A percentile compares a stretch with the other conserved stretches of the same genome.
Conservation (phyloP, 768 basidiomycete species). For the Dioszegia crocea region DNA sequence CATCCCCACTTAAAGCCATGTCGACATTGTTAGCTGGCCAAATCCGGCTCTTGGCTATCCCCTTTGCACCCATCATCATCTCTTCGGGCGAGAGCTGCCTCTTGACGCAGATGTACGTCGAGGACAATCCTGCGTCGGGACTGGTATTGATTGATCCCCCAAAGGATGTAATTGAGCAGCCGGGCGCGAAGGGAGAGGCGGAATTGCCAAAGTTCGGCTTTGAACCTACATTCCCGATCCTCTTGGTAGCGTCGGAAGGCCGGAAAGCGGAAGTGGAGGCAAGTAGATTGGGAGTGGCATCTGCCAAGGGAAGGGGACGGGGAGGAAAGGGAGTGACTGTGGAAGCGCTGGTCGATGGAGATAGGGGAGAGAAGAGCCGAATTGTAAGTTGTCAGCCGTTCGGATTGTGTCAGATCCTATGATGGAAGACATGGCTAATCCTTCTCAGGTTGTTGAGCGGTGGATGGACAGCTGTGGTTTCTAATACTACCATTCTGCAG, state of each 20-base stretch:
- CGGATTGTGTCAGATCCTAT: neutral
- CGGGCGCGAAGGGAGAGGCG: neutral
- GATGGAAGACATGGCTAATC: slow-evolving; percentile 6
- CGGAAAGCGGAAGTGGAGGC: neutral
- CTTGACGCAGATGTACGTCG: slow-evolving; percentile 66
- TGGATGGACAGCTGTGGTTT: slow-evolving; percentile 40
- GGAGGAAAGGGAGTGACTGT: slow-evolving; percentile 48
- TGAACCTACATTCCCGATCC: slow-evolving; percentile 44
- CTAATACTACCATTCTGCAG: neutral
- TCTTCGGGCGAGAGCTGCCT: slow-evolving; percentile 50
- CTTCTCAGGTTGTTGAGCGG: slow-evolving; percentile 24
- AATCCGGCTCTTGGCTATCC: slow-evolving; percentile 45
- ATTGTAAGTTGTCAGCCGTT: slow-evolving; percentile 15
- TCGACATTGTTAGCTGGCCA: slow-evolving; percentile 33
- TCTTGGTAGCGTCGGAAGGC: slow-evolving; percentile 28
- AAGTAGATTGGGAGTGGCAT: slow-evolving; percentile 41
- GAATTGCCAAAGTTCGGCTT: slow-evolving; percentile 19
- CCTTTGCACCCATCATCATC: slow-evolving; percentile 48
- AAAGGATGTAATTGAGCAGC: neutral
- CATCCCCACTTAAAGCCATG: slow-evolving; percentile 15
- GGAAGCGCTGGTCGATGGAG: slow-evolving; percentile 51
- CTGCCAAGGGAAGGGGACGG: slow-evolving; percentile 51
- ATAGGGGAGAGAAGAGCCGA: slow-evolving; percentile 27
- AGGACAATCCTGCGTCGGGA: slow-evolving; percentile 62
- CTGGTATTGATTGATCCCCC: slow-evolving; percentile 64